phyloP scores from a whole-genome alignment of 108 stramenopile genomes.

The Pseudonitzschia multistriata region DNA sequence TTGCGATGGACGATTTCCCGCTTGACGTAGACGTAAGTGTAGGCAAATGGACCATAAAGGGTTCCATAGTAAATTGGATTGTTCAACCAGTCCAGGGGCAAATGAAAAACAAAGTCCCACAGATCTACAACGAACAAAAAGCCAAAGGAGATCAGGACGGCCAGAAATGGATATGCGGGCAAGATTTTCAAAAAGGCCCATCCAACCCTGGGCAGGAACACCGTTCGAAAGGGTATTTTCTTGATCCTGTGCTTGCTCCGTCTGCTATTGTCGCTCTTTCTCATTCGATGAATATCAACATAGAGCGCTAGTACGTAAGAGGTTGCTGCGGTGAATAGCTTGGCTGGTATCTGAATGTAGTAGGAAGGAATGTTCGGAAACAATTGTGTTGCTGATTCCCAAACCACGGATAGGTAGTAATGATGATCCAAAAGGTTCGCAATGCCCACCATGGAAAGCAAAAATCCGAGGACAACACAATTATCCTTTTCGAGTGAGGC shows the following conservation, averaged over 20 bases:
- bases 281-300: slow-evolving; percentile 50
- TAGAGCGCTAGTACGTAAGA: slow-evolving; percentile 63
- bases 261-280: slow-evolving; percentile 3
- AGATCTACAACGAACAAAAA: slow-evolving; percentile 68
- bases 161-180: slow-evolving; percentile 77
- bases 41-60: slow-evolving; percentile 77
- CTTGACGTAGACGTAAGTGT: slow-evolving; percentile 69
- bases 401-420: background rate
- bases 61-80: slow-evolving; percentile 78
- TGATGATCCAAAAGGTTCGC: slow-evolving; percentile 57
- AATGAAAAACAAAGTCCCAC: slow-evolving; percentile 53
- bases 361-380: background rate
- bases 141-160: slow-evolving; percentile 72
- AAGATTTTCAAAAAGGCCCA: slow-evolving; percentile 52
- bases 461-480: background rate
- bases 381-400: background rate
- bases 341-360: background rate
- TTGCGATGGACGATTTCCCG: slow-evolving; percentile 29
- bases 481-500: no score
- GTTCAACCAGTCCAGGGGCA: slow-evolving; percentile 54
- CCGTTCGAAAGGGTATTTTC: background rate
- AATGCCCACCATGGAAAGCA: slow-evolving; percentile 30
- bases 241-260: slow-evolving; percentile 1
- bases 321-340: slow-evolving; percentile 54
- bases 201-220: slow-evolving; percentile 44